A percentile compares a stretch with the other conserved stretches of the same genome.
Evolutionary conservation across 2,329 filamentous ascomycete species (phyloP).

Genomic region (Colletotrichum sidae): DNA sequence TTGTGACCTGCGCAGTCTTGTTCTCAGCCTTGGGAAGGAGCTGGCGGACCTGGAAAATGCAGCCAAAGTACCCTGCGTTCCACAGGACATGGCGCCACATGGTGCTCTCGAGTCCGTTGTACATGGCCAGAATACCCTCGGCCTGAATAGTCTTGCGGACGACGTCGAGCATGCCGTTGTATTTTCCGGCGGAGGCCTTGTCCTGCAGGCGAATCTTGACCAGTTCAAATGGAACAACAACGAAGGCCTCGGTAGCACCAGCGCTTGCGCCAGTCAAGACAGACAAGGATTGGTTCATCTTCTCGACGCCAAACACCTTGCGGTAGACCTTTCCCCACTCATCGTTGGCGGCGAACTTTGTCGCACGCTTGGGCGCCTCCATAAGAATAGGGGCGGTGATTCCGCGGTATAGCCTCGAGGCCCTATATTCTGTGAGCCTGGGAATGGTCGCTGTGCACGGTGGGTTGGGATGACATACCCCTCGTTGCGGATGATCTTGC

Average conservation of each 20-base stretch:
- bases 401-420: slow-evolving; percentile 92
- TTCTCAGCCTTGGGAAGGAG: slow-evolving; percentile 84
- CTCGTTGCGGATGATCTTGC: slow-evolving; percentile 96
- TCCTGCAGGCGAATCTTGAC: slow-evolving; percentile 99
- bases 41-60: slow-evolving; percentile 95
- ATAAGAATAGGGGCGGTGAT: slow-evolving; percentile 97
- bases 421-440: slow-evolving; percentile 58
- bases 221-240: slow-evolving; percentile 97
- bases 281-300: slow-evolving; percentile 93
- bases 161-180: slow-evolving; percentile 84
- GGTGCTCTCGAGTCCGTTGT: slow-evolving; percentile 96
- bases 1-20: slow-evolving; percentile 84
- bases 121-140: slow-evolving; percentile 89
- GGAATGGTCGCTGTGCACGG: slow-evolving; percentile 1
- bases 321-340: slow-evolving; percentile 97
- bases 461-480: slow-evolving; percentile 68
- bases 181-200: slow-evolving; percentile 90
- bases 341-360: slow-evolving; percentile 99
- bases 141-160: slow-evolving; percentile 83
- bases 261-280: slow-evolving; percentile 94
- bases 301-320: slow-evolving; percentile 81
- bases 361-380: slow-evolving; percentile 93
- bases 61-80: slow-evolving; percentile 98
- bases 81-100: slow-evolving; percentile 92
- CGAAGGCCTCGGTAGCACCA: slow-evolving; percentile 94